Evolutionary conservation across 805 yeast genomes (phyloP).

Genomic region (Pichia deserticola): DNA sequence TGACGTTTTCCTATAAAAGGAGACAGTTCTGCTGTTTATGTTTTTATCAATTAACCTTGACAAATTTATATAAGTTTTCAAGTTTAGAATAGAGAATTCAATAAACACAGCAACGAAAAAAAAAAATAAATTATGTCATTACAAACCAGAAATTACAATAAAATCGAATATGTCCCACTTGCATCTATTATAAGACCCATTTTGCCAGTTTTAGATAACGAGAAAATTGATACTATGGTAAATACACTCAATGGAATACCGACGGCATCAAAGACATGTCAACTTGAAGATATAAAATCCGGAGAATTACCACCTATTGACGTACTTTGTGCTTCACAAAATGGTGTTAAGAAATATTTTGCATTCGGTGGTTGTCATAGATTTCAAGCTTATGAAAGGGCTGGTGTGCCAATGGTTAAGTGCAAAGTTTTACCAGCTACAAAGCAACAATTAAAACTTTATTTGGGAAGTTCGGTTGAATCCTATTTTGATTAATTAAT

Average conservation of each 20-base stretch:
- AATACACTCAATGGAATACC: conserved; percentile 61
- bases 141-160: conserved; percentile 51
- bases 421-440: conserved; percentile 75
- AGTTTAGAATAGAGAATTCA: background rate
- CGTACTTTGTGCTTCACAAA: conserved; percentile 58
- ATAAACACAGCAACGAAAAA: background rate
- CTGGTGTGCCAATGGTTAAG: conserved; percentile 45
- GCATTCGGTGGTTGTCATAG: conserved; percentile 92
- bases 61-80: background rate
- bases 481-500: conserved; percentile 38
- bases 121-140: conserved; percentile 45
- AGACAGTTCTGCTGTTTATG: too few species aligned
- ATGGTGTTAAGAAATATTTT: conserved; percentile 57
- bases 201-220: conserved; percentile 71
- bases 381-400: conserved; percentile 74
- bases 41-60: too few species aligned
- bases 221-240: conserved; percentile 74
- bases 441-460: conserved; percentile 54
- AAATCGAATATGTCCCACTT: conserved; percentile 55
- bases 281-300: conserved; percentile 37
- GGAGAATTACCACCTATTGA: conserved; percentile 82
- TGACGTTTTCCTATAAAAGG: background rate
- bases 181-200: conserved; percentile 70
- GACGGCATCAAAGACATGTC: conserved; percentile 53
- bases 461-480: conserved; percentile 65